Conservation (phyloP, 2,329 filamentous ascomycete species). For the Cladophialophora carrionii region DNA sequence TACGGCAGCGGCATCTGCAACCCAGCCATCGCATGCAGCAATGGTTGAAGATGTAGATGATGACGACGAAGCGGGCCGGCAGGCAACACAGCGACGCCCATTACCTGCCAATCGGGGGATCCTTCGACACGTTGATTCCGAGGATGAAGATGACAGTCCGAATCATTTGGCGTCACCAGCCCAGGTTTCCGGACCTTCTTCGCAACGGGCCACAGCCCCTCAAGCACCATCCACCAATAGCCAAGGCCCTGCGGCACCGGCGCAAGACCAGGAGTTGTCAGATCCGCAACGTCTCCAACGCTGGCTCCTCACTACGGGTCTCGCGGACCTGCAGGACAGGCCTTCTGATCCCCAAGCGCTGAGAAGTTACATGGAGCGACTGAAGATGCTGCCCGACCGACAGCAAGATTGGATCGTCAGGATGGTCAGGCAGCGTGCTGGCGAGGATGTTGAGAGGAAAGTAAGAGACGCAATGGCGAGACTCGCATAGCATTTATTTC, state of each 20-base stretch:
- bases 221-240: background rate
- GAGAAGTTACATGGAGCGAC: slow-evolving; percentile 28
- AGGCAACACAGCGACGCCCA: background rate
- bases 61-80: slow-evolving; percentile 13
- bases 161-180: background rate
- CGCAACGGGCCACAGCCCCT: background rate
- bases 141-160: slow-evolving; percentile 28
- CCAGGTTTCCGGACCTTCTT: background rate
- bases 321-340: slow-evolving; percentile 33
- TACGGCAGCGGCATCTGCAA: background rate
- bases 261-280: slow-evolving; percentile 21
- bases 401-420: slow-evolving; percentile 38
- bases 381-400: slow-evolving; percentile 30
- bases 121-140: slow-evolving; percentile 34
- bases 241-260: slow-evolving; percentile 5
- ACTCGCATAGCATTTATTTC: background rate
- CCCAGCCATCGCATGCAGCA: slow-evolving; percentile 30
- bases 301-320: slow-evolving; percentile 37
- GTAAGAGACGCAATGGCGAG: slow-evolving; percentile 19
- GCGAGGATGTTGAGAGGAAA: slow-evolving; percentile 26
- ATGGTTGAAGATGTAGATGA: slow-evolving; percentile 37
- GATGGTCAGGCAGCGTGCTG: slow-evolving; percentile 36
- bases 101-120: slow-evolving; percentile 16
- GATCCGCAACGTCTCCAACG: slow-evolving; percentile 39
- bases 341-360: slow-evolving; percentile 21